Percentiles rank a stretch among this genome's conserved stretches.
These are phyloP conservation scores for Arxiozyma slooffiae DNA, from an alignment of 1,139 yeast species.

Conservation along the genomic window DNA sequence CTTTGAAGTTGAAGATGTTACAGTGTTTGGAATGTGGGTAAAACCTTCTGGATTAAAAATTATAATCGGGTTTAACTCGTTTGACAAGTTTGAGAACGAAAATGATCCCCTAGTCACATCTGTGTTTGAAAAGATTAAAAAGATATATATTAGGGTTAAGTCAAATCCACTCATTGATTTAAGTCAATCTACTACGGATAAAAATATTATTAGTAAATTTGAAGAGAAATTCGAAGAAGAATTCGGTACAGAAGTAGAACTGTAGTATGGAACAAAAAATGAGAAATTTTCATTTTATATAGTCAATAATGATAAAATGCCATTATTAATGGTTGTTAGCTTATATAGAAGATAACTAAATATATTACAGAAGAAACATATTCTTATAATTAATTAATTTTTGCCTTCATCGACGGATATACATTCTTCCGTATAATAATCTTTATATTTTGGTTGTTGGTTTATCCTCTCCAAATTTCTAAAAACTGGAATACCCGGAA, in stretches of 20 bases:
- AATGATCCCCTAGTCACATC: slow-evolving; percentile 4
- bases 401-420: neutral
- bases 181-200: neutral
- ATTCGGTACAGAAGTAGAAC: neutral
- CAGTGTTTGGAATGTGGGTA: slow-evolving; percentile 25
- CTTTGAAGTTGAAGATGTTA: slow-evolving; percentile 23
- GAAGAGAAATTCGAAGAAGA: slow-evolving; percentile 5
- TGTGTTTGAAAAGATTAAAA: slow-evolving; percentile 20
- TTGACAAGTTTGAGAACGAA: slow-evolving; percentile 13
- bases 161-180: slow-evolving; percentile 21
- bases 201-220: slow-evolving; percentile 5
- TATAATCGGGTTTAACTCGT: slow-evolving; percentile 21
- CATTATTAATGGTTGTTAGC: too few relatives aligned
- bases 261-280: neutral
- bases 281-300: neutral
- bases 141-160: slow-evolving; percentile 19
- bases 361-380: neutral
- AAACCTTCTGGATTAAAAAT: slow-evolving; percentile 25
- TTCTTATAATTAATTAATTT: neutral
- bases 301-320: neutral
- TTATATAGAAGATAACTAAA: neutral
- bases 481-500: slow-evolving; percentile 46
- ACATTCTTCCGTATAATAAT: slow-evolving; percentile 3
- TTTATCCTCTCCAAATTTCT: slow-evolving; percentile 54
- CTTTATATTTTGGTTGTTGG: slow-evolving; percentile 25